Evolutionary conservation across 2,329 filamentous ascomycete species (phyloP).

Genomic region (Botrytis hyacinthi): DNA sequence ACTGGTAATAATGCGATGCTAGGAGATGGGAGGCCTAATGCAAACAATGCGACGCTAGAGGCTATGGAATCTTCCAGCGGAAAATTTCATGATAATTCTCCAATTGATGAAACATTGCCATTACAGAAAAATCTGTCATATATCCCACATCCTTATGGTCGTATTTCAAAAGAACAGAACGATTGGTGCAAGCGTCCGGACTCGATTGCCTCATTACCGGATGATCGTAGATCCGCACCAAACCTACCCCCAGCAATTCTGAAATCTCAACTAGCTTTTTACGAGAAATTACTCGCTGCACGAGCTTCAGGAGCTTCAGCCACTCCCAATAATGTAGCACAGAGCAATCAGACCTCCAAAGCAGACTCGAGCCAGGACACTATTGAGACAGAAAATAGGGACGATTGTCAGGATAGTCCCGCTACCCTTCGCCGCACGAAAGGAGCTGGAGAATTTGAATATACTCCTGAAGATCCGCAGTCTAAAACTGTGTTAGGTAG

Average conservation of each 20-base stretch:
- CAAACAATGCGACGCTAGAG: neutral
- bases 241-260: constrained; percentile 40
- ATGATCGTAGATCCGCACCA: constrained; percentile 37
- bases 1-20: neutral
- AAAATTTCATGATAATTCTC: neutral
- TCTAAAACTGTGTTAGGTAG: neutral
- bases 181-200: constrained; percentile 47
- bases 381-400: neutral
- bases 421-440: neutral
- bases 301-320: neutral
- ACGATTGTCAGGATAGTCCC: neutral
- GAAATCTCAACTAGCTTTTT: constrained; percentile 25
- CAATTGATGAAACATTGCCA: constrained; percentile 15
- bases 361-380: neutral
- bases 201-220: constrained; percentile 40
- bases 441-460: neutral
- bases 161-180: constrained; percentile 49
- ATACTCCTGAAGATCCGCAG: neutral
- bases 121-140: constrained; percentile 29
- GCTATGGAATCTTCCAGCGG: neutral
- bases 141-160: constrained; percentile 45
- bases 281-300: constrained; percentile 1
- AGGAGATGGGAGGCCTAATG: neutral
- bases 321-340: neutral
- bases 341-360: neutral